These are phyloP conservation scores for Moricandia arvensis DNA, from an alignment of 345 rosid species.

Conservation along the genomic window DNA sequence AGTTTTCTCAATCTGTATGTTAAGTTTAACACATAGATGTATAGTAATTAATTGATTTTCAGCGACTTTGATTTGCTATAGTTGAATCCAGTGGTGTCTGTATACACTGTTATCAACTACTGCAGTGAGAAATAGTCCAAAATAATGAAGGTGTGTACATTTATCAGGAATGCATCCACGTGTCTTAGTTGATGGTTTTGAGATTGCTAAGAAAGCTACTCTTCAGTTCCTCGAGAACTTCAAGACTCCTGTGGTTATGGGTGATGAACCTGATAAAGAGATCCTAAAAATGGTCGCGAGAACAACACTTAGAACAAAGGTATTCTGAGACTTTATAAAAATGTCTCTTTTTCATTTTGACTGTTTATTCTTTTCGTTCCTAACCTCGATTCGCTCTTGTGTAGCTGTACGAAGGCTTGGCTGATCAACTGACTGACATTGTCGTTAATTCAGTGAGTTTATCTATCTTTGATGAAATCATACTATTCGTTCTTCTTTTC, in stretches of 20 bases:
- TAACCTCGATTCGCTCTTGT: slow-evolving; percentile 3
- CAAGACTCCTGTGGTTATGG: slow-evolving; percentile 97
- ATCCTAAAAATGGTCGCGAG: slow-evolving; percentile 98
- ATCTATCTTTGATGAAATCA: background rate
- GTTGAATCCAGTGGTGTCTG: background rate
- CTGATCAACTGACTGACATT: slow-evolving; percentile 94
- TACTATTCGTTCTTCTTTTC: background rate
- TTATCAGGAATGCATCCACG: slow-evolving; percentile 97
- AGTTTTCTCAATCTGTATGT: background rate
- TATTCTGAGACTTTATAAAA: slow-evolving; percentile 12
- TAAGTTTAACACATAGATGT: background rate
- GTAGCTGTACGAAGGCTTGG: slow-evolving; percentile 89
- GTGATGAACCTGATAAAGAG: slow-evolving; percentile 87
- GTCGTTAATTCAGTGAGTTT: slow-evolving; percentile 79
- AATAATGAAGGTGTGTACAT: slow-evolving; percentile 1
- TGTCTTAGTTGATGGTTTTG: slow-evolving; percentile 97
- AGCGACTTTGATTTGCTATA: background rate
- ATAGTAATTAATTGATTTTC: background rate
- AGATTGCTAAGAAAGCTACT: slow-evolving; percentile 92
- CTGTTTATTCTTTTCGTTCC: background rate
- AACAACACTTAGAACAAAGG: slow-evolving; percentile 96
- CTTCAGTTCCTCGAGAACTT: slow-evolving; percentile 90
- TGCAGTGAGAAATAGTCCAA: background rate
- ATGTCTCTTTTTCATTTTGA: slow-evolving; percentile 9
- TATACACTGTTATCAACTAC: background rate